Evolutionary conservation across 371 early-diverging fungal genomes (phyloP).

Genomic region (Mucor mucedo): DNA sequence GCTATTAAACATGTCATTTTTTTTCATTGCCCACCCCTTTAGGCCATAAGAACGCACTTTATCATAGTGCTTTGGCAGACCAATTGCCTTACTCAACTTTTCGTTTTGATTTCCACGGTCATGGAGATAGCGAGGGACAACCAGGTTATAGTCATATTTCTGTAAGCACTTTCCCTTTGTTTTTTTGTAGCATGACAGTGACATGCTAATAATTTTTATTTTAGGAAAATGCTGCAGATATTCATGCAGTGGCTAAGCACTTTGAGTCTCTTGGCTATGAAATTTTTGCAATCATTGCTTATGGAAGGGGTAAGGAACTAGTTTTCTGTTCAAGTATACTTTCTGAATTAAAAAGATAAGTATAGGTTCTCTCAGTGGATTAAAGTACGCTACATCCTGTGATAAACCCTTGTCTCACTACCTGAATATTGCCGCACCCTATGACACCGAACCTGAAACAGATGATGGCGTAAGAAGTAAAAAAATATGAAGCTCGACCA

Average conservation of each 20-base stretch:
- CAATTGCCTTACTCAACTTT: conserved; percentile 50
- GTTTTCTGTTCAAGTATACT: too few species aligned
- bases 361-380: conserved; percentile 51
- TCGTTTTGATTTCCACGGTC: conserved; percentile 59
- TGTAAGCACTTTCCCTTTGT: conserved; percentile 14
- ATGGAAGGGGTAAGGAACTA: conserved; percentile 40
- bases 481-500: too few species aligned
- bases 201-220: not conserved
- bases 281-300: conserved; percentile 55
- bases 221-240: conserved; percentile 50
- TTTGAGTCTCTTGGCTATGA: conserved; percentile 56
- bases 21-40: not conserved
- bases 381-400: conserved; percentile 56
- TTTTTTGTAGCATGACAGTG: too few species aligned
- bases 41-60: conserved; percentile 60
- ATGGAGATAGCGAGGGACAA: conserved; percentile 55
- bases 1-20: not conserved
- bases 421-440: conserved; percentile 55
- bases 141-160: conserved; percentile 47
- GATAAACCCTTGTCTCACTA: conserved; percentile 38
- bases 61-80: conserved; percentile 52
- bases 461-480: too few species aligned
- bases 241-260: conserved; percentile 47
- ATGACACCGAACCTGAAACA: conserved; percentile 1
- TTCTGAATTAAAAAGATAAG: too few species aligned